Conservation (phyloP, 495 filamentous ascomycete species). For the Penicillium lagena region DNA sequence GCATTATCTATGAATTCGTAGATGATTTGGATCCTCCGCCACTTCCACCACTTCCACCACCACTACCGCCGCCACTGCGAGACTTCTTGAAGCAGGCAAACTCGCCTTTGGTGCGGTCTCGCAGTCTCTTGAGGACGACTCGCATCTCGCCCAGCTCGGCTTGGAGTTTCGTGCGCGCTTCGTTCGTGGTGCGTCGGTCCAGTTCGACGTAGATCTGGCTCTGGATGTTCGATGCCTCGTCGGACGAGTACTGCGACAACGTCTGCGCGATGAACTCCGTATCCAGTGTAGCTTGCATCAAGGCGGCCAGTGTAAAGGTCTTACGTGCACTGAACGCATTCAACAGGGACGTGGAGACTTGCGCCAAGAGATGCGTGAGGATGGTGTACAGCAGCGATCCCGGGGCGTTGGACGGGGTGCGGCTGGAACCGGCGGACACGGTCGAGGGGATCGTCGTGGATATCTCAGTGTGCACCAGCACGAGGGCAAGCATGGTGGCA, state of each 20-base stretch:
- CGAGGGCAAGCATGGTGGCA: constrained; percentile 70
- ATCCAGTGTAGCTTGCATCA: constrained; percentile 96
- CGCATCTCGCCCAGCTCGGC: constrained; percentile 86
- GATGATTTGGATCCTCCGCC: constrained; percentile 15
- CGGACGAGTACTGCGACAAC: constrained; percentile 76
- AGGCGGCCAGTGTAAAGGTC: constrained; percentile 64
- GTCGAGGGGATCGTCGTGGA: constrained; percentile 59
- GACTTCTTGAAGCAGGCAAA: constrained; percentile 72
- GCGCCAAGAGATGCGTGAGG: constrained; percentile 73
- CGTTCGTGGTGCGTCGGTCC: constrained; percentile 78
- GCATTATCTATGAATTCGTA: background rate
- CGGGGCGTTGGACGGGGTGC: constrained; percentile 39
- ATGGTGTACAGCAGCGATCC: constrained; percentile 60
- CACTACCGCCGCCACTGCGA: constrained; percentile 18
- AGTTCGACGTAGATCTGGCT: constrained; percentile 84
- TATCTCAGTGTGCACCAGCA: constrained; percentile 87
- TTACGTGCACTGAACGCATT: constrained; percentile 60
- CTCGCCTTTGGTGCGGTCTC: constrained; percentile 76
- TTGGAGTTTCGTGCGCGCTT: constrained; percentile 71
- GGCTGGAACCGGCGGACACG: constrained; percentile 19
- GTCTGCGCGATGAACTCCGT: constrained; percentile 97
- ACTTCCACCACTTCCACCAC: constrained; percentile 5
- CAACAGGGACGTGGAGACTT: constrained; percentile 64
- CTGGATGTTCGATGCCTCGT: constrained; percentile 72
- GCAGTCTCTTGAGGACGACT: constrained; percentile 69